Base-by-base conservation (phyloP, 768 basidiomycete species). In the Auricularia auricula-judae region DNA sequence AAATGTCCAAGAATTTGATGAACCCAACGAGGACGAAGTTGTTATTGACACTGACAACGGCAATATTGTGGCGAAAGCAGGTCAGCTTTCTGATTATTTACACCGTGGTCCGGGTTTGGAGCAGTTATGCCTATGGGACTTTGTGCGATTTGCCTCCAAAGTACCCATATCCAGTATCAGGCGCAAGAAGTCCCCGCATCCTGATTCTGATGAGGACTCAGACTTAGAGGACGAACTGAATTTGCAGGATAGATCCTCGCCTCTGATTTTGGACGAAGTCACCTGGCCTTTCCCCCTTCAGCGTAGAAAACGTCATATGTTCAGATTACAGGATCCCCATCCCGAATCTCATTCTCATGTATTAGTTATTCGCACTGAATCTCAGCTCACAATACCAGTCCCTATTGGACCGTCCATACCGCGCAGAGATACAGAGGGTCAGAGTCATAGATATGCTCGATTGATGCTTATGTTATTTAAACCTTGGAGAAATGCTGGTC, bases 401-500 rank as follows among this genome's bases (percentile, higher is more conserved):
- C 43, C 43, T 10, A 44, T 44, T 18, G 43, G 43, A 10, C 43
- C 43, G 18, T 10, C 43, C 10, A 44, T 44, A 10, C 43, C 43
- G 10, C 43, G 43, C 10, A 10, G 43, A 11, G 43, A 44, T 44
- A 44, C 11, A 10, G 11, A 10, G 11, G 11, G 11, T 10, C 10
- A 18, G 11, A 11, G 10, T 44, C 43, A 44, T 11, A 10, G 43
- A 11, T 44, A 44, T 18, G 43, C 43, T 10, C 43, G 43, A 10
- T 44, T 44, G 43, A 44, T 44, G 43, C 43, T 44, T 44, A 44
- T 44, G 11, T 44, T 44, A 18, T 44, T 44, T 18, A 44, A 44
- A 44, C 43, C 43, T 44, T 80, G 79, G 80, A 42, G 70, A 1
- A 35, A 61, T 54, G 44, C 67, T 0, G 21, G 4, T 4, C 74